These are phyloP conservation scores for Climacium dendroides DNA, from an alignment of 225 moss, liverwort and hornwort species.

Conservation along the genomic window DNA sequence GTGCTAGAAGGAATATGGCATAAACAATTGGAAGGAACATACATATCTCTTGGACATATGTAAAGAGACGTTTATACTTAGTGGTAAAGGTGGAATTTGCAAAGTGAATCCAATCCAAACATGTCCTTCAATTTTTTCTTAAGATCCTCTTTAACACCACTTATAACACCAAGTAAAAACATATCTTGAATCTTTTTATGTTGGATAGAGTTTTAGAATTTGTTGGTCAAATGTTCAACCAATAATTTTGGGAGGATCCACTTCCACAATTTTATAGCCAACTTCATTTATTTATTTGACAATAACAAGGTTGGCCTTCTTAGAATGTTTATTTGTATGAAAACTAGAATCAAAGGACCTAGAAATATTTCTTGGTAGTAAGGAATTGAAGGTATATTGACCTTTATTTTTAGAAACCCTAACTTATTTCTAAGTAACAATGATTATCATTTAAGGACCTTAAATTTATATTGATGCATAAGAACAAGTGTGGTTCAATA, in stretches of 20 bases:
- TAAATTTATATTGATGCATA: background rate
- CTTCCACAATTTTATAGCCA: background rate
- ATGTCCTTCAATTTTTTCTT: background rate
- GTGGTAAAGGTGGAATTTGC: background rate
- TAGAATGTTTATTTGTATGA: background rate
- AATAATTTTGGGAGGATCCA: background rate
- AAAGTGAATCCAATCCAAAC: background rate
- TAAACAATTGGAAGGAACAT: background rate
- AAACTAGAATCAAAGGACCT: background rate
- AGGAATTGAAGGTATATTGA: background rate
- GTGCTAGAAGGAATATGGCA: background rate
- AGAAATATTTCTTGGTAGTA: background rate
- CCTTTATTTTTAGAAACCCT: background rate
- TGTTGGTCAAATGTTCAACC: background rate
- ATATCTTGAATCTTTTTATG: too few species aligned
- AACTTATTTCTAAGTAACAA: background rate
- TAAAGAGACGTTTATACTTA: too few species aligned
- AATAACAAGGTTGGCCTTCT: background rate
- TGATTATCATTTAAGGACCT: background rate
- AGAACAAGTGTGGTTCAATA: background rate
- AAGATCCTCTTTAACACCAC: background rate
- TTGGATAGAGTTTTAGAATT: background rate
- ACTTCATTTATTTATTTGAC: background rate
- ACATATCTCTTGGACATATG: background rate
- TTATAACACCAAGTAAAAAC: background rate